Base-by-base conservation (phyloP, 1,284 basidiomycete species). In the Malassezia arunalokei region DNA sequence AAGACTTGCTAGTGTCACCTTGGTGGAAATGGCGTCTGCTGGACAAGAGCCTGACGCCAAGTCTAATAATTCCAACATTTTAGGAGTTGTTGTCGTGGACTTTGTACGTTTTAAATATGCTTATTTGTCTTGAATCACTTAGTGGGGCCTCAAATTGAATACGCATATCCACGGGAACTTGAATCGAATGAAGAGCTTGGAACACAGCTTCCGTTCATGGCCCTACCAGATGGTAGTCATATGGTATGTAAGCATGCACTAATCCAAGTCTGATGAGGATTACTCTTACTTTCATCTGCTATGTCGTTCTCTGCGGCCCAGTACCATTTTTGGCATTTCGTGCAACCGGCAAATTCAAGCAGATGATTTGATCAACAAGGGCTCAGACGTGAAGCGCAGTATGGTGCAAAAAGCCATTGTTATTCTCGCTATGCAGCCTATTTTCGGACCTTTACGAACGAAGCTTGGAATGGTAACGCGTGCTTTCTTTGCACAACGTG, bases 381-480 rank as follows among this genome's bases (percentile, higher is more conserved):
- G 83, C 27, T 78, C 82, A 12, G 89, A 95, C 65, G 88, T 98
- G 8, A 96, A 92, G 6, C 82, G 92, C 15, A 89, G 86, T 28
- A 96, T 85, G 12, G 92, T 99, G 0, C 92, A 99, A 74, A 99
- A 98, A 73, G 92, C 94, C 0, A 86, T 99, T 3, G 87, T 98
- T 0, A 86, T 98, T 2, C 78, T 98, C 32, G 90, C 88, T 2
- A 84, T 56, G 12, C 54, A 60, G 66, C 49, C 69, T n/a, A 68
- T 74, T 37, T 74, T 74, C 43, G 73, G 71, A 3, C 67, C 72
- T 0, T 66, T 72, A 15, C 84, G 85, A 38, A 90, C 95, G 71
- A 91, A 89, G 64, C 78, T 99, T 1, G 89, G 91, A n/a, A 88
- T 98, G 4, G 87, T 99, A 35, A 98, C 92, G 0, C 59, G 63